phyloP scores from a whole-genome alignment of 441 rosid species.

The Eugenia klotzschiana region DNA sequence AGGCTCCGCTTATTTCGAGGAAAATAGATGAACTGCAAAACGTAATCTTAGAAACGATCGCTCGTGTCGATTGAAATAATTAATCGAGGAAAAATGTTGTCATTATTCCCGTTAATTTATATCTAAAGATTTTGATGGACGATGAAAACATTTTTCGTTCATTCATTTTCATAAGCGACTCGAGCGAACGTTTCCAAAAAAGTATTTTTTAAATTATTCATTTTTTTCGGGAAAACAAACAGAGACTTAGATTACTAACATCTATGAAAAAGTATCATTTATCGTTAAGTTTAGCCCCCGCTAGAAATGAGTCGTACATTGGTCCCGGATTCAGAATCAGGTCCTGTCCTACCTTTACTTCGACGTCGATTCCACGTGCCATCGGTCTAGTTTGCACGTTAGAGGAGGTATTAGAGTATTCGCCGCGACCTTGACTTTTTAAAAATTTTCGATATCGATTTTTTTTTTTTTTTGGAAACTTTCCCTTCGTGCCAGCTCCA shows the following conservation, averaged over 20 bases:
- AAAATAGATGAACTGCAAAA: not conserved
- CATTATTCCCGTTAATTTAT: fast-evolving
- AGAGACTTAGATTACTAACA: not conserved
- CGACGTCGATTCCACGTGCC: not conserved
- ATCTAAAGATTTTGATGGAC: fast-evolving
- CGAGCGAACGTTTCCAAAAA: fast-evolving
- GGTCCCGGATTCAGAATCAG: not conserved
- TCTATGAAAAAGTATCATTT: not conserved
- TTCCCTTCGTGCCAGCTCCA: not conserved
- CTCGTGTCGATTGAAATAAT: not conserved
- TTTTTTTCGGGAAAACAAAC: not conserved
- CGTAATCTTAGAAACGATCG: fast-evolving
- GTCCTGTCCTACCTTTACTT: not conserved
- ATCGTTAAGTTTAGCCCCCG: not conserved
- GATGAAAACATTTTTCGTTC: not conserved
- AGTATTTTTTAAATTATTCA: not conserved
- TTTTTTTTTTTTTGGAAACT: not conserved
- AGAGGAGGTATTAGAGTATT: not conserved
- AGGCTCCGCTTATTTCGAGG: fast-evolving
- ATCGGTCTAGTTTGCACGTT: not conserved
- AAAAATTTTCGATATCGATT: not conserved
- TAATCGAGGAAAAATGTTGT: not conserved
- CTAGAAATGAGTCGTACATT: not conserved
- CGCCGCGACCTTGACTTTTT: too few relatives aligned
- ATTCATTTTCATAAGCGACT: not conserved